Evolutionary conservation across 768 basidiomycete species (phyloP).

Genomic region (Amanita rimosa): DNA sequence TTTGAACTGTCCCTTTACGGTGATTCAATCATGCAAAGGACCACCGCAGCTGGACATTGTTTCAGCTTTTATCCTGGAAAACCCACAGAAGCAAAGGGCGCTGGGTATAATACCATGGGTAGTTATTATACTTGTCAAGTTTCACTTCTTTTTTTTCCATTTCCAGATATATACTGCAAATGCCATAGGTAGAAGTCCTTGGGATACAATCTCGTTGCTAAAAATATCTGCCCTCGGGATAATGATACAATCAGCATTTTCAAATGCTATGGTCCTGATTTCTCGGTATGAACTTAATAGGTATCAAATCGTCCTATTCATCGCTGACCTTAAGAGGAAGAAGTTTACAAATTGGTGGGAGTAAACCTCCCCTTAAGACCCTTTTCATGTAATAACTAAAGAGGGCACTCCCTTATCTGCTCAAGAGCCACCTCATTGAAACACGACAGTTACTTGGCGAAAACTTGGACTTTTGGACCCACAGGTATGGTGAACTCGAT

Average conservation of each 20-base stretch:
- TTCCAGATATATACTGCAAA: conserved; percentile 94
- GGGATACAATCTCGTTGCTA: conserved; percentile 89
- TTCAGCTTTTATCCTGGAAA: conserved; percentile 90
- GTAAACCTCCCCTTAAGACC: conserved; percentile 34
- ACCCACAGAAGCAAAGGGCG: conserved; percentile 71
- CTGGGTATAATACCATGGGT: conserved; percentile 86
- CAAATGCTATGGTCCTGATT: conserved; percentile 96
- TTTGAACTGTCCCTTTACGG: conserved; percentile 95
- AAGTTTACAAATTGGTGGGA: conserved; percentile 97
- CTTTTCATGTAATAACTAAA: conserved; percentile 5
- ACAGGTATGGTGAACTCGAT: conserved; percentile 68
- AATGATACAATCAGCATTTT: conserved; percentile 94
- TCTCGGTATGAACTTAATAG: too few relatives aligned
- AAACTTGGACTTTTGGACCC: conserved; percentile 84
- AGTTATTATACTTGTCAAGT: conserved; percentile 17
- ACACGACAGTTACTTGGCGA: conserved; percentile 88
- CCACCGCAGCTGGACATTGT: conserved; percentile 88
- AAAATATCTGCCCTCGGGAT: conserved; percentile 91
- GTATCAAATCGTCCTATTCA: too few relatives aligned
- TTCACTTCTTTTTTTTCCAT: not conserved
- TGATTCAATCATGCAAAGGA: conserved; percentile 87
- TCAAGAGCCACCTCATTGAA: conserved; percentile 86
- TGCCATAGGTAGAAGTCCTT: conserved; percentile 95
- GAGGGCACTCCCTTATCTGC: conserved; percentile 80
- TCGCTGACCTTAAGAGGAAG: conserved; percentile 97